Evolutionary conservation across 805 yeast species (phyloP), one percentile per base, ranked within the genome.

Genomic region (Barnettozyma pratensis): DNA sequence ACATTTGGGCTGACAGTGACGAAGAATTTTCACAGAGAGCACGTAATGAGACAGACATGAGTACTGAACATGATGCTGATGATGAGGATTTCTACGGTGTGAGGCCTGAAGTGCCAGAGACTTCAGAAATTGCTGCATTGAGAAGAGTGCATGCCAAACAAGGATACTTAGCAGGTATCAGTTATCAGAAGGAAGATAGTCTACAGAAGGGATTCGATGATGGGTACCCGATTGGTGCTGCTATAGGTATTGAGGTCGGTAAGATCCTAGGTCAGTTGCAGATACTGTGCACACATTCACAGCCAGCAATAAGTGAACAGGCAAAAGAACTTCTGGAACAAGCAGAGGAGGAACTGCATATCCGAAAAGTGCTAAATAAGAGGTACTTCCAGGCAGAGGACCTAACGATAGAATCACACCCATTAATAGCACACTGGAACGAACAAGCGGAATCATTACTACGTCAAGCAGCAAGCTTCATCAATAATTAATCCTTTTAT

Each of bases 131-230:
- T 5, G 61, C 69, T 7, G 75, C 75, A 8, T 55, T 84, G 42
- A 68, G 77, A 55, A 67, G 91, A 31, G 74, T 72, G 8, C 97
- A 91, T 61, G 73, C 72, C 7, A 87, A 86, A 54, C 84, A 84
- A 53, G 98, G 97, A 0, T 91, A 87, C 56, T 65, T 88, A 5
- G 96, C 85, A 51, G 98, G 97, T 0, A 60, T 91, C 6, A 72
- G 87, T 1, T 66, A 63, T 12, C 79, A 88, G 5, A 83, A 87
- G 57, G 95, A 87, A 54, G 65, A 66, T 7, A 78, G 83, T 38
- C 67, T 89, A 27, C 97, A 91, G 60, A 60, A 69, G 10, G 97
- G 96, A 0, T 91, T 92, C 60, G 95, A 91, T 62, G 73, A 69
- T 3, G 92, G 92, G 0, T 91, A 81, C 55, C 88, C 87, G 0